phyloP scores from a whole-genome alignment of 1,139 yeast genomes.

The Kodamaea sp. region DNA sequence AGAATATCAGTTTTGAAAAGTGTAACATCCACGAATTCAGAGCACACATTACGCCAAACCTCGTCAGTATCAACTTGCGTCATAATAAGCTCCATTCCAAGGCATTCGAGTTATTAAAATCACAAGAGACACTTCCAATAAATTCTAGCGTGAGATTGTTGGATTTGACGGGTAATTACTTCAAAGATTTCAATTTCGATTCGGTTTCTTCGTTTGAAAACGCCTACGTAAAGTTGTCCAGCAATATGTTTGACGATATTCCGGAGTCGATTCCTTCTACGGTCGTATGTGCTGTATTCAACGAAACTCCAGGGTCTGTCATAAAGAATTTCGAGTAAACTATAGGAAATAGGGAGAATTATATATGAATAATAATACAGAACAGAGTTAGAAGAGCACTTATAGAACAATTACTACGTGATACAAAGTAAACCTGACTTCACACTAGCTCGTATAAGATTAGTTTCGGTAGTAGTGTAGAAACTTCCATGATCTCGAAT shows the following conservation, averaged over 20 bases:
- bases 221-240: constrained; percentile 11
- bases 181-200: constrained; percentile 9
- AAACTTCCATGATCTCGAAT: too few relatives aligned
- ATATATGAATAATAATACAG: too few relatives aligned
- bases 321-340: constrained; percentile 9
- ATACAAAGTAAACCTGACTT: neutral
- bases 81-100: constrained; percentile 14
- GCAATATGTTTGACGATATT: constrained; percentile 14
- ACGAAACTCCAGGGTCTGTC: constrained; percentile 10
- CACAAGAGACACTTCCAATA: neutral
- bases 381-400: too few relatives aligned
- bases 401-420: neutral
- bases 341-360: neutral
- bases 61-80: constrained; percentile 8
- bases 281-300: constrained; percentile 11
- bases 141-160: constrained; percentile 2
- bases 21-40: constrained; percentile 10
- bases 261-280: constrained; percentile 9
- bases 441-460: too few relatives aligned
- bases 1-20: constrained; percentile 7
- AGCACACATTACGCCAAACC: constrained; percentile 4
- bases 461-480: too few relatives aligned
- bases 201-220: constrained; percentile 3
- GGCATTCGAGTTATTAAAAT: constrained; percentile 4
- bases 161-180: constrained; percentile 14